Conservation (phyloP, 768 basidiomycete genomes). For the Serendipita sp. region DNA sequence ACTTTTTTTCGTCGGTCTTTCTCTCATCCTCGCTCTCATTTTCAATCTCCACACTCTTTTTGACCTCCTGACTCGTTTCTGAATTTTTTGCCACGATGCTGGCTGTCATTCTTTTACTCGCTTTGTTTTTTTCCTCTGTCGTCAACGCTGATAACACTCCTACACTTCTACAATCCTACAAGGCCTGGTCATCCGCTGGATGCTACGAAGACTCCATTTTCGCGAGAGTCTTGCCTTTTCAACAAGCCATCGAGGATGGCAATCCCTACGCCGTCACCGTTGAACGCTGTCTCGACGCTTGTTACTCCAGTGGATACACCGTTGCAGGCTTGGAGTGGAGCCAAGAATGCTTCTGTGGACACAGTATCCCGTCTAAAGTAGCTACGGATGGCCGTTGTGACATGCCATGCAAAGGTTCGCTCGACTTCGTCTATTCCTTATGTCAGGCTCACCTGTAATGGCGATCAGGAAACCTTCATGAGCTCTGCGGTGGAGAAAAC, state of each 20-base stretch:
- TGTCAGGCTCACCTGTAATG: neutral
- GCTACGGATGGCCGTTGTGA: neutral
- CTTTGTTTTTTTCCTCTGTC: neutral
- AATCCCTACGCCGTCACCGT: neutral
- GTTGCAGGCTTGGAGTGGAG: constrained; percentile 5
- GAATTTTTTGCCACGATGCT: too few species aligned
- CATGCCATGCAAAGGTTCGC: neutral
- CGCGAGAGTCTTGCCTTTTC: neutral
- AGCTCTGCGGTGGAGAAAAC: neutral
- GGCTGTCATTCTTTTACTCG: neutral
- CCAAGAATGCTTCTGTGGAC: constrained; percentile 9
- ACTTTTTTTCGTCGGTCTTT: too few species aligned
- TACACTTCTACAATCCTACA: neutral
- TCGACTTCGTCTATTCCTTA: neutral
- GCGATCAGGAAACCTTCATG: neutral
- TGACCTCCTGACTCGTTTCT: too few species aligned
- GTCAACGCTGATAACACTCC: neutral
- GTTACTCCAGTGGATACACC: neutral
- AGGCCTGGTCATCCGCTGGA: neutral
- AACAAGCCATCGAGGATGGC: neutral
- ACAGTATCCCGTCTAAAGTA: neutral
- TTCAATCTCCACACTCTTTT: too few species aligned
- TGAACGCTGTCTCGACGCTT: neutral
- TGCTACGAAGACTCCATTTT: neutral
- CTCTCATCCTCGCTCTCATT: too few species aligned